Percentiles rank a stretch among this genome's conserved stretches.
Evolutionary conservation across 2,329 filamentous ascomycete genomes (phyloP).

Genomic region (Ilyonectria mors-panacis): DNA sequence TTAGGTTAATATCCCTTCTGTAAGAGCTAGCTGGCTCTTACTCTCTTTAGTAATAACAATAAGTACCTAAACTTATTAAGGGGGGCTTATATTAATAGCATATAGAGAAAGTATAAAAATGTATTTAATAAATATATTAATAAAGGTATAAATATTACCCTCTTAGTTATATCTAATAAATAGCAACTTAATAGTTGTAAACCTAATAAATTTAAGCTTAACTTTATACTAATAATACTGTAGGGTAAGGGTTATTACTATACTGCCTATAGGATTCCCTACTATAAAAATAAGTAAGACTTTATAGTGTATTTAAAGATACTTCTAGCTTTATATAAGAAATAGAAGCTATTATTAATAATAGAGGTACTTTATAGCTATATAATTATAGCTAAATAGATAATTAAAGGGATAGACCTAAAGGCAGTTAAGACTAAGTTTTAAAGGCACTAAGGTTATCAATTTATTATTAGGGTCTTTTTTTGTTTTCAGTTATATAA

Average conservation of each 20-base stretch:
- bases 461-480: background rate
- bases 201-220: background rate
- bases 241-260: constrained; percentile 6
- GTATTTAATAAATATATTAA: background rate
- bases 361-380: constrained; percentile 5
- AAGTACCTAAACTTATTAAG: background rate
- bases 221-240: constrained; percentile 3
- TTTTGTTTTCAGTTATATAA: background rate
- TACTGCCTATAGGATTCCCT: constrained; percentile 1
- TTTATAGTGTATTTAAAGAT: constrained; percentile 7
- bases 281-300: constrained; percentile 6
- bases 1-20: background rate
- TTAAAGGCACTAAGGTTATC: background rate
- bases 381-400: background rate
- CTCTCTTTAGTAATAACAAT: background rate
- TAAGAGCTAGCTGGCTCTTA: constrained; percentile 4
- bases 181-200: background rate
- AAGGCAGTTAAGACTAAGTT: constrained; percentile 4
- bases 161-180: background rate
- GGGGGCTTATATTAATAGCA: background rate
- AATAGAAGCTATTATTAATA: background rate
- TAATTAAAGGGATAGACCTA: background rate
- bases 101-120: background rate
- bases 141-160: background rate
- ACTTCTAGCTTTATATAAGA: constrained; percentile 6